A percentile compares a stretch with the other conserved stretches of the same genome.
Evolutionary conservation across 139 green algal species (phyloP).

Genomic region (Chlorella sorokiniana): DNA sequence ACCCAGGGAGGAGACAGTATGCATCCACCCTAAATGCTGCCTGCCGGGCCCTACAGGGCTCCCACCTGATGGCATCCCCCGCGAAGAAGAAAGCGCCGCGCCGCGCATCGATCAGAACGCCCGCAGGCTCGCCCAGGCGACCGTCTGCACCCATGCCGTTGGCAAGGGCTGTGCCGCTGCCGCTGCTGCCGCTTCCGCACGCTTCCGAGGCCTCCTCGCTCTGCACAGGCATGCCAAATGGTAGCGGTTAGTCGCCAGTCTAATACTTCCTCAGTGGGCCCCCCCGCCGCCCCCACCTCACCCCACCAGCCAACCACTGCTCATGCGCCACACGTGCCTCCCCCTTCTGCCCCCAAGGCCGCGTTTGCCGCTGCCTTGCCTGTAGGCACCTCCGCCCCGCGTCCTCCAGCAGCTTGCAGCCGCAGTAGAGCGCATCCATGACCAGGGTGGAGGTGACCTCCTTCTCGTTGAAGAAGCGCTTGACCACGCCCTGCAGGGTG

Average conservation of each 20-base stretch:
- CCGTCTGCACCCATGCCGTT: too few species aligned
- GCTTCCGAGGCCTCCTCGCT: neutral
- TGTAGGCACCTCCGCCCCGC: constrained; percentile 36
- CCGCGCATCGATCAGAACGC: constrained; percentile 45
- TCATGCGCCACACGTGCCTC: too few species aligned
- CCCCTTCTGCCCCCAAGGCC: too few species aligned
- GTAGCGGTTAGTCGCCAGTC: too few species aligned
- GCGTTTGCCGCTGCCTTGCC: neutral
- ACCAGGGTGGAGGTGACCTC: constrained; percentile 98
- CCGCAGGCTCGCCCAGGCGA: neutral
- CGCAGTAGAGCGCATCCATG: constrained; percentile 95
- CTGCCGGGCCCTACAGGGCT: neutral
- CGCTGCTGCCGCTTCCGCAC: constrained; percentile 12
- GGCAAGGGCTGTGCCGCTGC: too few species aligned
- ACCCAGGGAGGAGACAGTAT: too few species aligned
- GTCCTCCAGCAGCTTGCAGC: constrained; percentile 84
- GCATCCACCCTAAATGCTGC: too few species aligned
- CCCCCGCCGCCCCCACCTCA: too few species aligned
- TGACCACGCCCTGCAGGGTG: constrained; percentile 78
- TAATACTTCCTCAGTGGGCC: too few species aligned
- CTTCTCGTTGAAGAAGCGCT: constrained; percentile 99
- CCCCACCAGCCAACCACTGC: too few species aligned
- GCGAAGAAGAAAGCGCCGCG: constrained; percentile 44
- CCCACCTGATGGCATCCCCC: constrained; percentile 39
- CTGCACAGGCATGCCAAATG: neutral